Evolutionary conservation across 208 protist genomes (phyloP).

Genomic region (Herpetomonas samuelpessoai): DNA sequence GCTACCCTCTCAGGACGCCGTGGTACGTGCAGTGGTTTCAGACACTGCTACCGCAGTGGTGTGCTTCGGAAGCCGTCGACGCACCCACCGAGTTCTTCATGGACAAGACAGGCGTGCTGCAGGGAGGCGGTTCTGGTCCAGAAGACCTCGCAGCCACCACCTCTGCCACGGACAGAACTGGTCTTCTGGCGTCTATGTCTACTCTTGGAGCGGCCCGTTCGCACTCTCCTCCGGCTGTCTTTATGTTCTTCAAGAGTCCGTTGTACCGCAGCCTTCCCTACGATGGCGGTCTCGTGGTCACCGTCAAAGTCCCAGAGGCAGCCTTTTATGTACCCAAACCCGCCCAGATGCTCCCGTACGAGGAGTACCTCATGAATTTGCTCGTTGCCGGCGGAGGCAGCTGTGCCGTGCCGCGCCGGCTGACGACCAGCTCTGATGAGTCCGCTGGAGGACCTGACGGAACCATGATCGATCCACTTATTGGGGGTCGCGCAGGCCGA

Average conservation of each 20-base stretch:
- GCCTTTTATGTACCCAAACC: slow-evolving; percentile 18
- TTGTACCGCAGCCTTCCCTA: slow-evolving; percentile 63
- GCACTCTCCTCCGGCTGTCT: slow-evolving; percentile 30
- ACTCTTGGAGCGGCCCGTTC: no score
- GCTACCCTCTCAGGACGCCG: slow-evolving; percentile 54
- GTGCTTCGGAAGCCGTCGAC: slow-evolving; percentile 16
- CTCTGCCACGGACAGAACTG: no score
- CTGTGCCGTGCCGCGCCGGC: slow-evolving; percentile 25
- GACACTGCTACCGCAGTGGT: slow-evolving; percentile 36
- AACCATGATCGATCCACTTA: neutral
- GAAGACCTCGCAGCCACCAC: neutral
- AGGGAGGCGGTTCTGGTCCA: neutral
- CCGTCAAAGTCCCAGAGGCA: slow-evolving; percentile 16
- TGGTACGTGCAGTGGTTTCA: slow-evolving; percentile 48
- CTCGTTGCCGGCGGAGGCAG: slow-evolving; percentile 30
- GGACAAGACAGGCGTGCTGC: slow-evolving; percentile 1
- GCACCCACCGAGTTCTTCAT: slow-evolving; percentile 14
- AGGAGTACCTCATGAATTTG: slow-evolving; percentile 62
- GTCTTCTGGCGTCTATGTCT: no score
- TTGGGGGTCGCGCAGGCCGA: neutral
- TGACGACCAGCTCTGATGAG: neutral
- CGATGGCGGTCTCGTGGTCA: slow-evolving; percentile 31
- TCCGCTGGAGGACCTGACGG: neutral
- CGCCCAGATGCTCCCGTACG: slow-evolving; percentile 48
- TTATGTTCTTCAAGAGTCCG: slow-evolving; percentile 39